Base-by-base conservation (phyloP, 805 yeast genomes). In the Metschnikowia gruessii region DNA sequence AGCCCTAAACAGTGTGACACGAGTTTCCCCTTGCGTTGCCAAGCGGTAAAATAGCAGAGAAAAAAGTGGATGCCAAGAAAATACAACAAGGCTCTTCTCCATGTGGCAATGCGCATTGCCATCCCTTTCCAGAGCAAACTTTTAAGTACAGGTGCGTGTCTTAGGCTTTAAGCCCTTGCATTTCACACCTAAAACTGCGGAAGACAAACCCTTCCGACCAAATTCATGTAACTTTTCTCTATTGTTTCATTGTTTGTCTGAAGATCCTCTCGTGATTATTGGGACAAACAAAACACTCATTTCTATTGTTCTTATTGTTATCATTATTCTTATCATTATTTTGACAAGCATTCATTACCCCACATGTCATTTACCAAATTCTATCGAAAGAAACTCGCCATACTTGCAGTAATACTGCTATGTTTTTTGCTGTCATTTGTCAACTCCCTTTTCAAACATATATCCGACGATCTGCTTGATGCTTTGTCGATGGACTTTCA, bases 391-490 rank as follows among this genome's bases (percentile, higher is more conserved):
- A 46, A 32, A 43, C 40, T 50, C 15, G 49, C 49, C 4, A 34
- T 44, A 16, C 19, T 50, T n/a, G 47, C 47, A n/a, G 28, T 47
- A 39, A 33, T 45, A 17, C 37, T 42, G 39, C 32, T 46, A 22
- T 37, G 47, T 35, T 36, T 48, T 30, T 36, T 46, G 21, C 46
- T 52, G 13, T 37, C 49, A 18, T 39, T 52, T 34, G 44, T 46
- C 18, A 51, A 47, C 44, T 26, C 46, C 13, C 44, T 52, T 21
- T 48, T 46, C 44, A 45, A 46, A 21, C 22, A 54, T 16, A 48
- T 62, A 17, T 51, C 59, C 35, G 71, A 67, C 43, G 45, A 32
- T 7, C 46, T 32, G 17, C 51, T 65, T 12, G 66, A 64, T 13
- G 45, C 45, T 24, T 34, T 55, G 7, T 63, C 67, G 3, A 47